Conservation (phyloP, 306 rosid genomes). For the Astragalus membranaceus region DNA sequence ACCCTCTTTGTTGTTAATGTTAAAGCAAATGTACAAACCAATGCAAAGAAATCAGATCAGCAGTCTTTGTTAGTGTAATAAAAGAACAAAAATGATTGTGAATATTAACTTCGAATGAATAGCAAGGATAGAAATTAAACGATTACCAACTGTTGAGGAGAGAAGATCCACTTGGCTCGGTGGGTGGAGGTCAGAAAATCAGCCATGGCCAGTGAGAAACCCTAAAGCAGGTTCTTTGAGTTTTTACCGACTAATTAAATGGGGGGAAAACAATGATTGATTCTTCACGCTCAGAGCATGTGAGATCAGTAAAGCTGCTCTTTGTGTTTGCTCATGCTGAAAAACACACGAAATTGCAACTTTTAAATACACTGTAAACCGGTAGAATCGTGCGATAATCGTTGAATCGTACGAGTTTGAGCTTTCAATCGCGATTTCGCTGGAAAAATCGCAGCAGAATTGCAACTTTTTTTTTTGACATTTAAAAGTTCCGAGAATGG, state of each 20-base stretch:
- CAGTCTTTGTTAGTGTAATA: neutral
- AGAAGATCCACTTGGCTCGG: conserved; percentile 76
- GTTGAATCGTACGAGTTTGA: too few species aligned
- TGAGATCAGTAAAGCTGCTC: neutral
- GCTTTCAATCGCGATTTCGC: too few species aligned
- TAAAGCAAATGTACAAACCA: neutral
- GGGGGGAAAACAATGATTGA: neutral
- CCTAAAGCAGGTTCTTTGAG: neutral
- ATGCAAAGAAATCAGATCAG: neutral
- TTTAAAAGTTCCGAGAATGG: too few species aligned
- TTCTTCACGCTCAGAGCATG: neutral
- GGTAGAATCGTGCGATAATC: too few species aligned
- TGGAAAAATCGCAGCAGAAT: too few species aligned
- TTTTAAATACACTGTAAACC: too few species aligned
- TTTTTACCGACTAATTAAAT: neutral
- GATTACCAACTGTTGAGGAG: conserved; percentile 66
- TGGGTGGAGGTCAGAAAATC: conserved; percentile 88
- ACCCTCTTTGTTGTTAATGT: neutral
- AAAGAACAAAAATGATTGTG: neutral
- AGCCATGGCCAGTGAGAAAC: conserved; percentile 47
- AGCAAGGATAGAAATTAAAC: neutral
- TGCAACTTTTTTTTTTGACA: too few species aligned
- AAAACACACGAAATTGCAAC: neutral
- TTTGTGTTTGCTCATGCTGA: neutral
- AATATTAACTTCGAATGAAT: conserved; percentile 11